Evolutionary conservation across 2,329 filamentous ascomycete species (phyloP), one percentile per base, ranked within the genome.

Genomic region (Beauveria sp.): DNA sequence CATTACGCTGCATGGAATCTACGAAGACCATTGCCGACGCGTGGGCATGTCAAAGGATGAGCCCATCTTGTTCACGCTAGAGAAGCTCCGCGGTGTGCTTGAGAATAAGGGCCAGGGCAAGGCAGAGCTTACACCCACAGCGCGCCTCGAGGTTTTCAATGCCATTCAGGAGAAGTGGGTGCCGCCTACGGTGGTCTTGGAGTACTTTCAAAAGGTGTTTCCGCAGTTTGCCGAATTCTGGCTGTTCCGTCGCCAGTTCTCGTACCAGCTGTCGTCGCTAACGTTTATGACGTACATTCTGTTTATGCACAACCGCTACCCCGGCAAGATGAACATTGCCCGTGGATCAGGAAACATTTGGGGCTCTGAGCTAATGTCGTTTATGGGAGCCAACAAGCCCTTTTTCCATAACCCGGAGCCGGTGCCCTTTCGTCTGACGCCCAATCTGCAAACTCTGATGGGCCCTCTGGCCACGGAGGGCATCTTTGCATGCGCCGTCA

Each of bases 201-300:
- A 96, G 66, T 97, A 93, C 78, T 97, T 97, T 84, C 90, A 92
- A 71, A 80, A 83, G 66, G 90, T 87, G 5, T 97, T 94, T 76
- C 89, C 92, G 34, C 88, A 90, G 64, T 99, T 91, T 74, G 85
- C 90, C 51, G 92, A 97, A 69, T 97, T 97, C 80, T 99, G 93
- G 92, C 84, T 99, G 62, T 99, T 99, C 90, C 90, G 94, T 62
- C 88, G 92, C 62, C 92, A 96, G 66, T 96, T 99, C 77, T 90
- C 91, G 24, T 97, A 97, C 79, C 94, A 99, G 76, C 87, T 96
- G 64, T 93, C 94, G 22, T 86, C 92, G 2, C 83, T 97, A 65
- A 96, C 94, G 1, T 99, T 99, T 77, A 96, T 99, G 89, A 97
- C 94, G 4, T 99, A 97, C 72, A 89, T 97, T 62, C 88, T 99